Conservation (phyloP, 2,329 filamentous ascomycete species). For the Penicillium sumatraense region DNA sequence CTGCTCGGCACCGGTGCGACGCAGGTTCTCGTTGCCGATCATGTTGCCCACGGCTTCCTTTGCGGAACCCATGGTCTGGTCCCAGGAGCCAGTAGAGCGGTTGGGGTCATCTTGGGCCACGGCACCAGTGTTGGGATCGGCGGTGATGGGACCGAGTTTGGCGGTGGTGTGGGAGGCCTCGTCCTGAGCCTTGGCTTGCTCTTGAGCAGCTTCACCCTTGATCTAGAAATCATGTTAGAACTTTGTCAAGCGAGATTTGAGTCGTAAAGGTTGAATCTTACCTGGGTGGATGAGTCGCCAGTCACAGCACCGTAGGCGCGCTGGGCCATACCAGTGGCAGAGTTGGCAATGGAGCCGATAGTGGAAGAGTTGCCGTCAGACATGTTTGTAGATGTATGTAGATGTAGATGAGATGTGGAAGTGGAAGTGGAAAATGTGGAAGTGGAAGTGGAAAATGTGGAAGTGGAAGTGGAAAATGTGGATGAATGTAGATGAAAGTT, state of each 20-base stretch:
- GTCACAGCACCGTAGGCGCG: slow-evolving; percentile 73
- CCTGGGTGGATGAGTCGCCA: slow-evolving; percentile 71
- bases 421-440: not conserved
- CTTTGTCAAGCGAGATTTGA: not conserved
- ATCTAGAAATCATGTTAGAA: slow-evolving; percentile 58
- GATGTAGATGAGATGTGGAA: slow-evolving; percentile 11
- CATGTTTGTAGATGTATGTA: slow-evolving; percentile 24
- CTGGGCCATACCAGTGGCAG: slow-evolving; percentile 73
- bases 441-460: not conserved
- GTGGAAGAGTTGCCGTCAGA: slow-evolving; percentile 64
- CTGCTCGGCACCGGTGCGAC: slow-evolving; percentile 74
- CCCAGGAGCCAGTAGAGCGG: slow-evolving; percentile 74
- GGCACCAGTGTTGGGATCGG: slow-evolving; percentile 69
- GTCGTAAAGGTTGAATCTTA: slow-evolving; percentile 30
- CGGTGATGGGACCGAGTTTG: slow-evolving; percentile 73
- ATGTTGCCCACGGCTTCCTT: slow-evolving; percentile 82
- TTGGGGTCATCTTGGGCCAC: slow-evolving; percentile 73
- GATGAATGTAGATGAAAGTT: too few relatives aligned
- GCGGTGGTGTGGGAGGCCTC: slow-evolving; percentile 73
- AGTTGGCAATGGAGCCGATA: slow-evolving; percentile 76
- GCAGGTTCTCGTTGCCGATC: slow-evolving; percentile 75
- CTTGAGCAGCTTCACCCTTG: slow-evolving; percentile 69
- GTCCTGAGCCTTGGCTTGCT: slow-evolving; percentile 66
- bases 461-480: too few relatives aligned
- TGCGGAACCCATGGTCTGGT: slow-evolving; percentile 84